These are phyloP conservation scores for Phialophora chinensis DNA, from an alignment of 2,329 filamentous ascomycete species.

Conservation along the genomic window DNA sequence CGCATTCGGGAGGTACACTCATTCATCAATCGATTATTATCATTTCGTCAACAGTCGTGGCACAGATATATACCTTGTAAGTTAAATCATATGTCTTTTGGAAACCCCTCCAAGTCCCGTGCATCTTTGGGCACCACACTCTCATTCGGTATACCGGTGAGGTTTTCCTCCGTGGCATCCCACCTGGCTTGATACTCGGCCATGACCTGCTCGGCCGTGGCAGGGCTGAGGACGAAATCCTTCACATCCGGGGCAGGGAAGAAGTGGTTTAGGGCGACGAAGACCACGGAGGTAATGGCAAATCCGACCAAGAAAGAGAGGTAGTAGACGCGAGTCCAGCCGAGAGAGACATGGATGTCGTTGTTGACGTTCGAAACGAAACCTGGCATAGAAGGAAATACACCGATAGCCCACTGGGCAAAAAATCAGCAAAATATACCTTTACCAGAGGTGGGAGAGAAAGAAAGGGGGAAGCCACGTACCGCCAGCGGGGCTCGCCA, in stretches of 20 bases:
- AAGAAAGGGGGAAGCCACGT: slow-evolving; percentile 1
- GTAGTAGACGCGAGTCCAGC: slow-evolving; percentile 50
- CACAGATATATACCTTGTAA: not conserved
- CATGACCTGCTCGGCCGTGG: slow-evolving; percentile 18
- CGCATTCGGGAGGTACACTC: not conserved
- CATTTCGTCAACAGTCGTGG: not conserved
- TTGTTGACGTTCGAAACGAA: slow-evolving; percentile 40
- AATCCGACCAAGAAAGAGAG: slow-evolving; percentile 52
- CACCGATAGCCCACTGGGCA: slow-evolving; percentile 46
- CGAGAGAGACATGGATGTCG: slow-evolving; percentile 40
- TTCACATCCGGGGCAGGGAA: slow-evolving; percentile 27
- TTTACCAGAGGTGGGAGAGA: not conserved
- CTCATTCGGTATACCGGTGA: not conserved
- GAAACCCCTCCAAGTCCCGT: slow-evolving; percentile 15
- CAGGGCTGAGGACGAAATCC: slow-evolving; percentile 25
- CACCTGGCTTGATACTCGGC: slow-evolving; percentile 23
- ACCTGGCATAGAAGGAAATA: slow-evolving; percentile 43
- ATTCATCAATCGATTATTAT: not conserved
- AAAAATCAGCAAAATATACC: not conserved
- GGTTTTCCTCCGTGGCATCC: slow-evolving; percentile 18
- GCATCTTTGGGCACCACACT: slow-evolving; percentile 17
- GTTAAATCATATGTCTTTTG: slow-evolving; percentile 22
- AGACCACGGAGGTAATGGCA: slow-evolving; percentile 47
- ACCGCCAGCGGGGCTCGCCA: slow-evolving; percentile 47
- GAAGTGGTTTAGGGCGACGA: slow-evolving; percentile 28